Conservation (phyloP, 2,329 filamentous ascomycete species). For the Epicoccum sorghinum region DNA sequence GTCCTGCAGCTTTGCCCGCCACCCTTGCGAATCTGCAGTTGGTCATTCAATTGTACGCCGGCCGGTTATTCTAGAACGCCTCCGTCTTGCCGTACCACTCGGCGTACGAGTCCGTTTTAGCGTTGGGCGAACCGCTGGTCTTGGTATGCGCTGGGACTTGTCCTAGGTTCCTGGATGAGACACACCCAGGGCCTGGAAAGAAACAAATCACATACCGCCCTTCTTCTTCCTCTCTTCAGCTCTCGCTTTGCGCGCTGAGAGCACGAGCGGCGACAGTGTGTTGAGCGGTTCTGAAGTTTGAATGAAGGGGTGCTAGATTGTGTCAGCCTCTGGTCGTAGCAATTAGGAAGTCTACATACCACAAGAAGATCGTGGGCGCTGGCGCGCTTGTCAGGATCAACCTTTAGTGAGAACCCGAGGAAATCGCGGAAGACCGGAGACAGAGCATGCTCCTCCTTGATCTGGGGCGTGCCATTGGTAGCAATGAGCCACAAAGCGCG, state of each 20-base stretch:
- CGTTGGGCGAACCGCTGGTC: conserved; percentile 22
- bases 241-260: conserved; percentile 81
- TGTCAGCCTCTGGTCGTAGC: conserved; percentile 13
- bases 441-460: conserved; percentile 89
- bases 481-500: conserved; percentile 95
- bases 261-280: conserved; percentile 84
- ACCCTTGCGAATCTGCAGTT: not conserved
- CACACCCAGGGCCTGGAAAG: conserved; percentile 26
- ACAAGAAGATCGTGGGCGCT: conserved; percentile 91
- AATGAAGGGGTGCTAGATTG: conserved; percentile 55
- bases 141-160: conserved; percentile 25
- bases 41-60: not conserved
- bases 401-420: conserved; percentile 88
- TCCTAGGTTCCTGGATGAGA: conserved; percentile 37
- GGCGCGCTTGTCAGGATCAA: conserved; percentile 95
- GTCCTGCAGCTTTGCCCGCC: conserved; percentile 1
- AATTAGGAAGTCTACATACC: conserved; percentile 62
- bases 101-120: conserved; percentile 33
- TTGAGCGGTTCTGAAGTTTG: conserved; percentile 59
- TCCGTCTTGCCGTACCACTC: conserved; percentile 37
- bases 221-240: conserved; percentile 72
- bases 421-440: conserved; percentile 88
- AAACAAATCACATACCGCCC: conserved; percentile 48
- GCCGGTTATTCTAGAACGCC: conserved; percentile 10
- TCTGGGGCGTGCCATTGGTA: conserved; percentile 91